Evolutionary conservation across 148 eudicot species (phyloP), one percentile per base, ranked within the genome.

Genomic region (Limonium bicolor): DNA sequence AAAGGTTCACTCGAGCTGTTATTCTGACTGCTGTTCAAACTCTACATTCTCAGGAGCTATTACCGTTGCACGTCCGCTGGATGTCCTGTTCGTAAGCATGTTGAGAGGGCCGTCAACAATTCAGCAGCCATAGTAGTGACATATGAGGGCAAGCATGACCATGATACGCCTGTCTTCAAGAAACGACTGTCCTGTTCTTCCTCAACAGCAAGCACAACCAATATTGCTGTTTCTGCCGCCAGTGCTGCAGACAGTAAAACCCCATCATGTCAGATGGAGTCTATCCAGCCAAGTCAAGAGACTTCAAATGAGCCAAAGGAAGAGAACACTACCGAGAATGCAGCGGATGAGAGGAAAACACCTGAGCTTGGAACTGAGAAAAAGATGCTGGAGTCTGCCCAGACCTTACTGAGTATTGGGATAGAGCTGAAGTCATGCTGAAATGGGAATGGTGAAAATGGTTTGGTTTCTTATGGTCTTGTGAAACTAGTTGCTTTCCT

Each of bases 41-140:
- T 24, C 58, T 17, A 12, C 34, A 20, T 44, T 18, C 14, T 48
- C 73, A 86, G 96, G 81, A 81, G 82, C 74, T 86, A 86, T 63
- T 86, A 86, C 46, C 63, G 84, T 52, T 86, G 96, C 59, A 78
- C 96, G 28, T 78, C 84, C 11, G 60, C 77, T 8, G 93, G 93
- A 20, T 86, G 96, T 58, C 93, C 84, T n/a, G 96, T 73, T 41
- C 66, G 96, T 28, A 86, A 86, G 63, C 96, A 86, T 56, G 74
- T 86, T 0, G 96, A 81, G 62, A 78, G 58, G 63, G 83, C 86
- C 12, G 60, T 61, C 2, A 77, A 81, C 45, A 53, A 59, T 52
- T 44, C 83, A 37, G 48, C 49, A 20, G 72, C 69, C 13, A 53
- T 69, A 7, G 43, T 70, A 41, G 66, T 76, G 28, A 86, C 78